Conservation (phyloP, 176 grass and related monocot genomes). For the sorghum (Sorghum bicolor) region Sorghum_bicolor_NCBIv3 NC_012877.2:44944001-44944500, state of each 20-base stretch:
- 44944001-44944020: slow-evolving; percentile 2
- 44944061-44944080: neutral
- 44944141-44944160: neutral
- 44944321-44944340: neutral
- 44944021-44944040: neutral
- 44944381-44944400: neutral
- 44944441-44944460: neutral
- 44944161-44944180: neutral
- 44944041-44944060: slow-evolving; percentile 19
- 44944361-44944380: slow-evolving; percentile 2
- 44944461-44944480: neutral
- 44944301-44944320: neutral
- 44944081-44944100: neutral
- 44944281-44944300: slow-evolving; percentile 1
- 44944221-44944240: neutral
- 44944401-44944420: neutral
- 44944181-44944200: slow-evolving; percentile 7
- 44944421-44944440: slow-evolving; percentile 15
- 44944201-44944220: neutral
- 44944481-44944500: neutral
- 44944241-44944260: neutral
- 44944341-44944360: neutral
- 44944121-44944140: neutral
- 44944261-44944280: neutral
- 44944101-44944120: neutral